These are phyloP conservation scores for Xylaria digitata DNA, from an alignment of 2,329 filamentous ascomycete genomes.

Conservation along the genomic window DNA sequence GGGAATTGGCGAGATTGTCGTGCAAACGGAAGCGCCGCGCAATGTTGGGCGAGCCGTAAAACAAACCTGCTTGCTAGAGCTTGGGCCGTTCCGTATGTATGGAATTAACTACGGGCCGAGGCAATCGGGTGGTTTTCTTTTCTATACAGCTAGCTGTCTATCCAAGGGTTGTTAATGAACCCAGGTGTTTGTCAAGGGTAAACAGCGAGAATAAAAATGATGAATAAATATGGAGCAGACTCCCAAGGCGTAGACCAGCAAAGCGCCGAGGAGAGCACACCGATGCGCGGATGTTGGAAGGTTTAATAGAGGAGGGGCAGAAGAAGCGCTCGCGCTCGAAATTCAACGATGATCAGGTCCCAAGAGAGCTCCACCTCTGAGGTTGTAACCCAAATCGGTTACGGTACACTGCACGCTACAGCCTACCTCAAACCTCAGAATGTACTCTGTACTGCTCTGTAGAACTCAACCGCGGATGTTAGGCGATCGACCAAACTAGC, in stretches of 20 bases:
- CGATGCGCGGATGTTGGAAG: conserved; percentile 36
- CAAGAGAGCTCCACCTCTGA: conserved; percentile 42
- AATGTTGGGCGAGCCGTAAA: conserved; percentile 30
- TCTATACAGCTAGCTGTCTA: conserved; percentile 3
- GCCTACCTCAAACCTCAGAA: neutral
- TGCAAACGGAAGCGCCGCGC: conserved; percentile 36
- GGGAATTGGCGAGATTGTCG: conserved; percentile 30
- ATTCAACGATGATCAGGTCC: conserved; percentile 32
- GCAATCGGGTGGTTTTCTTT: conserved; percentile 9
- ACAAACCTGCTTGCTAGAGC: conserved; percentile 35
- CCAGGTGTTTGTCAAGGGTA: conserved; percentile 8
- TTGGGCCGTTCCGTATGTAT: conserved; percentile 27
- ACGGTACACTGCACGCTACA: conserved; percentile 14
- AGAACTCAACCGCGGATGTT: conserved; percentile 21
- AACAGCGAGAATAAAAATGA: neutral
- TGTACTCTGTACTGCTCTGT: neutral
- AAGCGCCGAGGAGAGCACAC: conserved; percentile 32
- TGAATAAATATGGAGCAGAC: conserved; percentile 5
- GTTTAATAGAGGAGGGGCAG: conserved; percentile 44
- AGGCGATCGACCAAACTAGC: conserved; percentile 27
- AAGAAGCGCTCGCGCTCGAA: conserved; percentile 42
- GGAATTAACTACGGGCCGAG: conserved; percentile 29
- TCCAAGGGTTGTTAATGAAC: conserved; percentile 19
- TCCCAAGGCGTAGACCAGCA: conserved; percentile 33
- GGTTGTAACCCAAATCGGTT: conserved; percentile 34